Evolutionary conservation across 371 early-diverging fungal genomes (phyloP).

Genomic region (Sporodiniella umbellata): DNA sequence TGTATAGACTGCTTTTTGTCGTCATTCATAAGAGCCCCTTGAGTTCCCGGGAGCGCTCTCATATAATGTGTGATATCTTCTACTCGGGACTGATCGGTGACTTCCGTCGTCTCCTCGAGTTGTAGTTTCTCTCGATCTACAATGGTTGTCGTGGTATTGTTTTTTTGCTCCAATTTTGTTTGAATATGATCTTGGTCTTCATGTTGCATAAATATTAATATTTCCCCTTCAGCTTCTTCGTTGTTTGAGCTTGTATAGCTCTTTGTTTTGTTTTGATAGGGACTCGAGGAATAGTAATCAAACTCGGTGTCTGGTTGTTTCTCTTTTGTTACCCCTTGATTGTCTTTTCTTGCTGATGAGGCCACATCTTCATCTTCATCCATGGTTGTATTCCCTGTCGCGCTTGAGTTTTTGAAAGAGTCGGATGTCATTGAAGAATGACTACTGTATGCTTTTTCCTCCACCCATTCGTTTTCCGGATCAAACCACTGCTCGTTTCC

Average conservation of each 20-base stretch:
- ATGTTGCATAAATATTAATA: constrained; percentile 17
- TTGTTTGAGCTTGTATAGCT: not conserved
- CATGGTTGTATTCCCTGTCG: constrained; percentile 13
- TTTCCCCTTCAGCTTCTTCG: constrained; percentile 15
- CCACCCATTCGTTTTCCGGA: constrained; percentile 18
- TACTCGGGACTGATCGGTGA: constrained; percentile 6
- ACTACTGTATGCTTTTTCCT: constrained; percentile 1
- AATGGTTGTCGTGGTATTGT: not conserved
- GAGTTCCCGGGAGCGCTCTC: constrained; percentile 15
- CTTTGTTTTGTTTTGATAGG: not conserved
- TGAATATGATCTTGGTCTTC: not conserved
- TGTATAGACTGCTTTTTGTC: not conserved
- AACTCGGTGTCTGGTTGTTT: constrained; percentile 1
- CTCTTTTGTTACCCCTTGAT: not conserved
- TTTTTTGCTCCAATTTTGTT: not conserved
- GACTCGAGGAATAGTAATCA: constrained; percentile 16
- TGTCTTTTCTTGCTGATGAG: not conserved
- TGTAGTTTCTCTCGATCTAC: not conserved
- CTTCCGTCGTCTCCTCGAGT: not conserved
- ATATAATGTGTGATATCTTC: constrained; percentile 26
- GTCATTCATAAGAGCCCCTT: constrained; percentile 1
- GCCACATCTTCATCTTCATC: constrained; percentile 12
- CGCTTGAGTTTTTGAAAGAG: constrained; percentile 16
- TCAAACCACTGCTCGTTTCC: constrained; percentile 27
- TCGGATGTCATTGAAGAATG: not conserved